These are phyloP conservation scores for Aristolochia fimbriata DNA, from an alignment of 164 flowering plant genomes.

Conservation along the genomic window DNA sequence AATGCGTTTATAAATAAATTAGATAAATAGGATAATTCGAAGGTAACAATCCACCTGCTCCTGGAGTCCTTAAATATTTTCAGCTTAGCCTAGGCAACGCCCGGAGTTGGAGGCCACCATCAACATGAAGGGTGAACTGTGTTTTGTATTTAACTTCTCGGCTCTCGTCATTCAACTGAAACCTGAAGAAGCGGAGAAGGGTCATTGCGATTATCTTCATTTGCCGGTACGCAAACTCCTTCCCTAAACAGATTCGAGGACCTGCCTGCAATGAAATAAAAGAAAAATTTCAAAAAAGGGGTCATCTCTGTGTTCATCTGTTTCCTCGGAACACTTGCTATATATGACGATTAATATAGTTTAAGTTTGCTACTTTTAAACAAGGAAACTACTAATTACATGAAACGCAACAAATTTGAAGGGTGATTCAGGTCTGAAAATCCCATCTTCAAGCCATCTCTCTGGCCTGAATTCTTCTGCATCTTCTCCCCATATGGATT, in stretches of 20 bases:
- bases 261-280: conserved; percentile 37
- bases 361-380: not conserved
- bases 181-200: conserved; percentile 42
- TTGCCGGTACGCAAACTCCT: conserved; percentile 67
- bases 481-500: conserved; percentile 67
- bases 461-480: conserved; percentile 55
- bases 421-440: conserved; percentile 51
- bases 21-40: too few relatives aligned
- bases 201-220: conserved; percentile 59
- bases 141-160: conserved; percentile 37
- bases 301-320: too few relatives aligned
- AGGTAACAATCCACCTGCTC: too few relatives aligned
- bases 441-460: conserved; percentile 56
- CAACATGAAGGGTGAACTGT: conserved; percentile 64
- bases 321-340: too few relatives aligned
- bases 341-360: too few relatives aligned
- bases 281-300: too few relatives aligned
- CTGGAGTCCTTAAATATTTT: too few relatives aligned
- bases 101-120: conserved; percentile 39
- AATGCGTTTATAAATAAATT: too few relatives aligned
- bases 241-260: conserved; percentile 61
- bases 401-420: conserved; percentile 68
- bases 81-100: conserved; percentile 19
- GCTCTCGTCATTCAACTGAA: conserved; percentile 38
- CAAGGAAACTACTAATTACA: conserved; percentile 22